phyloP scores from a whole-genome alignment of 345 rosid species.

The Litchi chinensis region DNA sequence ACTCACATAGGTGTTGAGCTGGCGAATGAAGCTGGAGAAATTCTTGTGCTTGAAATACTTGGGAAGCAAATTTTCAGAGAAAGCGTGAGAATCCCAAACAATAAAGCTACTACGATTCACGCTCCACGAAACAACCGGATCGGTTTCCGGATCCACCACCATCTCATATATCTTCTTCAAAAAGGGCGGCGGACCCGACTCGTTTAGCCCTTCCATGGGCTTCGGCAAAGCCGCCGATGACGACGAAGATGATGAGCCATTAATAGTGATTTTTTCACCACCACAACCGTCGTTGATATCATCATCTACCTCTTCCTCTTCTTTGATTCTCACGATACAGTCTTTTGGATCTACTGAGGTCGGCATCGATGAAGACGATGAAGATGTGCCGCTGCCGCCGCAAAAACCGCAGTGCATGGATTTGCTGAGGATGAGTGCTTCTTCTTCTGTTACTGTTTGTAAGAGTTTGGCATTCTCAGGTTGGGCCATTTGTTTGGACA shows the following conservation, averaged over 20 bases:
- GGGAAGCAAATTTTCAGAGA: constrained; percentile 52
- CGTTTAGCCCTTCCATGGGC: constrained; percentile 63
- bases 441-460: background rate
- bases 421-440: too few species aligned
- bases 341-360: background rate
- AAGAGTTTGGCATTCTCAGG: background rate
- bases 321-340: background rate
- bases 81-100: constrained; percentile 54
- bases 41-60: constrained; percentile 73
- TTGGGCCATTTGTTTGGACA: background rate
- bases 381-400: constrained; percentile 7
- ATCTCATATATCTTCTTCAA: constrained; percentile 57
- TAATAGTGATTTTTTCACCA: background rate
- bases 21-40: constrained; percentile 77
- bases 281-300: background rate
- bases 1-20: constrained; percentile 73
- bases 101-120: constrained; percentile 49
- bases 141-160: constrained; percentile 56
- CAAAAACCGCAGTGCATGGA: background rate
- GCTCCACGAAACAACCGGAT: constrained; percentile 58
- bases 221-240: constrained; percentile 37
- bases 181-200: constrained; percentile 61
- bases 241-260: constrained; percentile 37
- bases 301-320: constrained; percentile 23
- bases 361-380: background rate